phyloP scores from a whole-genome alignment of 1,139 yeast genomes.

The Kurtzmaniella quercitrusa region DNA sequence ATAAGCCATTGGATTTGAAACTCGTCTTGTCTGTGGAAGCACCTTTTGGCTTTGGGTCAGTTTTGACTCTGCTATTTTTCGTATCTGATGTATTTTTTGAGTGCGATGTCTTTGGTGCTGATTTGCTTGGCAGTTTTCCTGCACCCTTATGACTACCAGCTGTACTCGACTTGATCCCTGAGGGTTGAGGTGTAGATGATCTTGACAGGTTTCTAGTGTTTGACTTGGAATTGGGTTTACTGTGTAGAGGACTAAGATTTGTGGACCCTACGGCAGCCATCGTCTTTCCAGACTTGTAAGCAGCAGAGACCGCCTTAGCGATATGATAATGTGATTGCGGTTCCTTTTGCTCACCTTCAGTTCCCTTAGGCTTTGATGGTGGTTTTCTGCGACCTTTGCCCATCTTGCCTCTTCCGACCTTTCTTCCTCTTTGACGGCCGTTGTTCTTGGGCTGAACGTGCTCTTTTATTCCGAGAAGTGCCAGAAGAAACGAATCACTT shows the following conservation, averaged over 20 bases:
- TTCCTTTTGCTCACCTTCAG: conserved; percentile 27
- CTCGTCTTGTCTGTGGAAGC: no score
- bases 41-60: no score
- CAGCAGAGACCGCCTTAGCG: conserved; percentile 28
- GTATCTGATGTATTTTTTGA: no score
- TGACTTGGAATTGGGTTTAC: neutral
- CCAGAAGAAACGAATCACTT: conserved; percentile 45
- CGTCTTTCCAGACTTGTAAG: conserved; percentile 39
- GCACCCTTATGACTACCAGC: neutral
- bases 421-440: conserved; percentile 16
- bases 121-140: no score
- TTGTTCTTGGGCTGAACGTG: conserved; percentile 17
- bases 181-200: conserved; percentile 1
- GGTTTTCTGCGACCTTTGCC: conserved; percentile 11
- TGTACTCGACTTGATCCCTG: neutral
- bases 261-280: conserved; percentile 38
- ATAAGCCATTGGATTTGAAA: no score
- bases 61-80: no score
- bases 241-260: conserved; percentile 6
- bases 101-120: no score
- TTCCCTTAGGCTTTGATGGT: conserved; percentile 6
- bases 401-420: conserved; percentile 18
- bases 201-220: conserved; percentile 3
- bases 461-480: conserved; percentile 49
- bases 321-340: conserved; percentile 33